A percentile compares a stretch with the other conserved stretches of the same genome.
phyloP scores from a whole-genome alignment of 768 basidiomycete species.

The Xerocomus brunneocitrinus region DNA sequence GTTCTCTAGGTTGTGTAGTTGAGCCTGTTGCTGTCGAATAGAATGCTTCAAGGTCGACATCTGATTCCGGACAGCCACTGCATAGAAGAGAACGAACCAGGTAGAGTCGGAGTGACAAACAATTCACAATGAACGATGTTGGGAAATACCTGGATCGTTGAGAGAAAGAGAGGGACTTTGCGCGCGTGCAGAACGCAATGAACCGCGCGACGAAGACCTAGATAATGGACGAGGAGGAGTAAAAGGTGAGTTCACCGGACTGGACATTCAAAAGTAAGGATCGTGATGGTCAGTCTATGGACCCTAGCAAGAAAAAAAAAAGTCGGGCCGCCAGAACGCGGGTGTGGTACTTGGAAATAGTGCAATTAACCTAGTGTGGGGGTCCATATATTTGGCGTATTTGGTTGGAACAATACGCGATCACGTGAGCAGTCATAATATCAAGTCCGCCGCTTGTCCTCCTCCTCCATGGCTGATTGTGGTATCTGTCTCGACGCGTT shows the following conservation, averaged over 20 bases:
- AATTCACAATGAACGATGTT: constrained; percentile 19
- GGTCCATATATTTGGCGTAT: constrained; percentile 20
- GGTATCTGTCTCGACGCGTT: constrained; percentile 56
- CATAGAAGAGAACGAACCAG: constrained; percentile 26
- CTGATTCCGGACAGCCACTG: constrained; percentile 74
- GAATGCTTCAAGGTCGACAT: constrained; percentile 78
- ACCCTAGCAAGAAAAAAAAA: constrained; percentile 8
- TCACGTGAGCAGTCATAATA: constrained; percentile 20
- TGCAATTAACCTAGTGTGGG: background rate
- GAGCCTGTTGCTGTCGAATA: constrained; percentile 82
- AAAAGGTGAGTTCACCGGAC: constrained; percentile 30
- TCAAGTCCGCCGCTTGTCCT: background rate
- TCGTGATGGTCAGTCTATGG: constrained; percentile 20
- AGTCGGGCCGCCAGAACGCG: constrained; percentile 3
- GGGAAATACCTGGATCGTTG: constrained; percentile 62
- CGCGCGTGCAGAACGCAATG: constrained; percentile 44
- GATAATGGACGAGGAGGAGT: constrained; percentile 36
- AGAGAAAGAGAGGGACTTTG: constrained; percentile 51
- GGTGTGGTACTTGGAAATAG: background rate
- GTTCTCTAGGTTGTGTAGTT: constrained; percentile 65
- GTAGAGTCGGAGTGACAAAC: constrained; percentile 17
- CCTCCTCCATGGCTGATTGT: constrained; percentile 46
- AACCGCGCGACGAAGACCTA: constrained; percentile 48
- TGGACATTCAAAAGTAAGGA: constrained; percentile 34
- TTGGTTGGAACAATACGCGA: constrained; percentile 22